Evolutionary conservation across 2,329 filamentous ascomycete species (phyloP), one percentile per base, ranked within the genome.

Genomic region (Xylaria polymorpha): DNA sequence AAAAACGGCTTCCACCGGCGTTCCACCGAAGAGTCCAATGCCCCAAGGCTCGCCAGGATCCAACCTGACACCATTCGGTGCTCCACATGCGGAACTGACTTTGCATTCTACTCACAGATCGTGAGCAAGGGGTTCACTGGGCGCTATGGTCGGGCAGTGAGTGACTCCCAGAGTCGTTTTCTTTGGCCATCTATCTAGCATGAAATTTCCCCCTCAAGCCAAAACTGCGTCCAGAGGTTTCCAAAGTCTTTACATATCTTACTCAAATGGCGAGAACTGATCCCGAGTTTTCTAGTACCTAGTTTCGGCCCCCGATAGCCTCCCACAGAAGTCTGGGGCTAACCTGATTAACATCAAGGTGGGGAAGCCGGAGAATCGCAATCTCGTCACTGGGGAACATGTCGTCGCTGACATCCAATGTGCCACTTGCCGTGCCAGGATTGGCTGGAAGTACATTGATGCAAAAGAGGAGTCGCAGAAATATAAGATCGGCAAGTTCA

Each of bases 401-500:
- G 83, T 87, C 6, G 89, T 92, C 7, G 87, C 89, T 3, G 89
- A 91, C 78, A 89, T 91, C 58, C 82, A 78, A 56, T 92, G 90
- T 75, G 77, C 77, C 10, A 80, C 85, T 32, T 92, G 90, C 78
- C 80, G 81, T 32, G 81, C 81, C 61, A 87, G 87, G 73, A 76
- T 92, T 9, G 90, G 90, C 20, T 92, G 90, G 90, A 91, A 91
- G 78, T 92, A 92, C 74, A 83, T 91, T 51, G 87, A 90, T 76
- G 89, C 89, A 1, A 84, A 84, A 68, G 87, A 91, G 73, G 75
- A 81, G 64, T 79, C 82, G 56, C 90, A 91, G 77, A 85, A 84
- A 76, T 92, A 92, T 82, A 92, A 92, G 79, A 83, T 91, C 59
- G 89, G 89, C 72, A 91, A 91, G 78, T 91, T 87, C 76, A 91